These are phyloP conservation scores for Corchorus olitorius DNA, from an alignment of 345 rosid genomes.

Conservation along the genomic window DNA sequence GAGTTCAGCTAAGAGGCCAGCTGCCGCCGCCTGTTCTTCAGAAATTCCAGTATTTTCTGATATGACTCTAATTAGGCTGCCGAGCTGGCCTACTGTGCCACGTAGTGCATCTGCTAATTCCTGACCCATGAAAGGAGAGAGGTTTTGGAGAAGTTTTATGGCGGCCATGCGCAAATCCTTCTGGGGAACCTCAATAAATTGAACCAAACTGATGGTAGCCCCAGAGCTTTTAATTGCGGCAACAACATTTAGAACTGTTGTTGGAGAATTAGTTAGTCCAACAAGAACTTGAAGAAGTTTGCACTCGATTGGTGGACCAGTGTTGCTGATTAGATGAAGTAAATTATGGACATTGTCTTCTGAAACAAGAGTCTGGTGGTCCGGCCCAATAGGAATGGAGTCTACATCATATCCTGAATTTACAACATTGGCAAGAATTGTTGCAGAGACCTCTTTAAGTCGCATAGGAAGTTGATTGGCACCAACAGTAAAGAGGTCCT, in stretches of 20 bases:
- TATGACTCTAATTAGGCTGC: slow-evolving; percentile 63
- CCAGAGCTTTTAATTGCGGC: slow-evolving; percentile 91
- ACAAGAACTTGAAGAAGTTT: slow-evolving; percentile 94
- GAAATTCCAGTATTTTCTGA: slow-evolving; percentile 70
- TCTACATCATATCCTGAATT: slow-evolving; percentile 76
- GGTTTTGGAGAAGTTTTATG: slow-evolving; percentile 80
- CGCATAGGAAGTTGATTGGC: slow-evolving; percentile 81
- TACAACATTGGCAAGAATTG: slow-evolving; percentile 88
- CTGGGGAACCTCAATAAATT: slow-evolving; percentile 86
- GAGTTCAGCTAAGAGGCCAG: slow-evolving; percentile 91
- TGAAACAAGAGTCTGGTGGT: slow-evolving; percentile 81
- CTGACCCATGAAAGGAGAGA: slow-evolving; percentile 82
- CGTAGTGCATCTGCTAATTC: slow-evolving; percentile 81
- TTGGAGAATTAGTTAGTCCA: slow-evolving; percentile 75
- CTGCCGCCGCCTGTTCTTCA: slow-evolving; percentile 92
- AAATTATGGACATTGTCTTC: slow-evolving; percentile 76
- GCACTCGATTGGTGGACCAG: slow-evolving; percentile 94
- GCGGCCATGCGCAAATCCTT: slow-evolving; percentile 79
- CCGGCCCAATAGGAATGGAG: slow-evolving; percentile 61
- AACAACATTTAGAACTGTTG: slow-evolving; percentile 71
- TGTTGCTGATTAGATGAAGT: slow-evolving; percentile 89
- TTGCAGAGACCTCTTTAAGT: slow-evolving; percentile 88
- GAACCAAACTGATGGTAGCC: slow-evolving; percentile 91
- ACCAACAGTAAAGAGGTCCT: slow-evolving; percentile 78
- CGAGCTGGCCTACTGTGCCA: slow-evolving; percentile 82